These are phyloP conservation scores for Backusella parvicylindrica DNA, from an alignment of 192 early-diverging fungal species.

Conservation along the genomic window DNA sequence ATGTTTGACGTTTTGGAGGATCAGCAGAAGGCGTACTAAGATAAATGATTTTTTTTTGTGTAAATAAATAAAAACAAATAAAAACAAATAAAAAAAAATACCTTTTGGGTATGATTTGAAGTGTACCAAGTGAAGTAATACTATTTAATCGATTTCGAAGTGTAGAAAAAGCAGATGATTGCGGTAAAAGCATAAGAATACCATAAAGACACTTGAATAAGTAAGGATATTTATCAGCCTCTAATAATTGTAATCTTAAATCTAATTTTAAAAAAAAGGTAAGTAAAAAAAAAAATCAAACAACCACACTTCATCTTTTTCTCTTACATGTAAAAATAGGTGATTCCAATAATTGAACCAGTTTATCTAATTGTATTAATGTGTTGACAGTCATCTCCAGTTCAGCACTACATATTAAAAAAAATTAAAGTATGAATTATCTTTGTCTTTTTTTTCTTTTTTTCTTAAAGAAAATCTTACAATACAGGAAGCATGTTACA, in stretches of 20 bases:
- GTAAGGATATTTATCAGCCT: slow-evolving; percentile 82
- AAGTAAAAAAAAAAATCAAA: neutral
- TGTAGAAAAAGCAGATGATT: slow-evolving; percentile 93
- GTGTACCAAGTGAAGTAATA: slow-evolving; percentile 68
- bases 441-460: neutral
- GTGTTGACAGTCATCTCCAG: slow-evolving; percentile 92
- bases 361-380: slow-evolving; percentile 95
- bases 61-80: neutral
- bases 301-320: too few relatives aligned
- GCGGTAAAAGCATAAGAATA: slow-evolving; percentile 94
- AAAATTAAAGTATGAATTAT: neutral
- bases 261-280: slow-evolving; percentile 32
- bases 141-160: slow-evolving; percentile 87
- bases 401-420: too few relatives aligned
- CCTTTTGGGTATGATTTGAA: slow-evolving; percentile 56
- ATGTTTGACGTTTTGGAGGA: slow-evolving; percentile 17
- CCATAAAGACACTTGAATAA: slow-evolving; percentile 95
- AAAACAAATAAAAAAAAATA: neutral
- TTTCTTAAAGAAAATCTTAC: slow-evolving; percentile 34
- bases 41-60: neutral
- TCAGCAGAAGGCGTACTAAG: slow-evolving; percentile 4
- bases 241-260: slow-evolving; percentile 88
- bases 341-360: slow-evolving; percentile 95
- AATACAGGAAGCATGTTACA: slow-evolving; percentile 76
- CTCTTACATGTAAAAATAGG: slow-evolving; percentile 89